These are phyloP conservation scores for Fusarium chlamydosporum DNA, from an alignment of 2,329 filamentous ascomycete species.

Conservation along the genomic window DNA sequence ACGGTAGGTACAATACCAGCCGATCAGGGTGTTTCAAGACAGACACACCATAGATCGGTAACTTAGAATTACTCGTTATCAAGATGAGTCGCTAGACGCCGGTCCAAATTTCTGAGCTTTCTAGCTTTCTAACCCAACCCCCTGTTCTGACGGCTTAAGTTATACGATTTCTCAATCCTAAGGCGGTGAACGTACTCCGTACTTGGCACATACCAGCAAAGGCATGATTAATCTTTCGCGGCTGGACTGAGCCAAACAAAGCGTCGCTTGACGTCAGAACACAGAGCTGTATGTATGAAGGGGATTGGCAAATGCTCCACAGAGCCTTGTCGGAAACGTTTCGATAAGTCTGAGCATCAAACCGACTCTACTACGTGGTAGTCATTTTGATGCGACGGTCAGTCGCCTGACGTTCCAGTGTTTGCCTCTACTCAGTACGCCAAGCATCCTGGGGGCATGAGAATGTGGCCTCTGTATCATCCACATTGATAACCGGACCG, in stretches of 20 bases:
- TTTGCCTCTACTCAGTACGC: background rate
- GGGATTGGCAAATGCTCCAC: background rate
- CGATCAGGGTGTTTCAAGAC: slow-evolving; percentile 21
- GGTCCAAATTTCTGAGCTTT: slow-evolving; percentile 24
- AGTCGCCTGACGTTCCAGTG: background rate
- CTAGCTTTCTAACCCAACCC: slow-evolving; percentile 13
- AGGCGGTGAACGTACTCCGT: slow-evolving; percentile 41
- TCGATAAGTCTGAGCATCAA: background rate
- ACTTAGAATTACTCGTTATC: slow-evolving; percentile 35
- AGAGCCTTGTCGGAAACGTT: background rate
- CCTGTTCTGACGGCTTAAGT: slow-evolving; percentile 15
- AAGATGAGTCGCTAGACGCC: slow-evolving; percentile 24
- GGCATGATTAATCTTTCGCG: slow-evolving; percentile 2
- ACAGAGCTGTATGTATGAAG: background rate
- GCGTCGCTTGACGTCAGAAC: slow-evolving; percentile 24
- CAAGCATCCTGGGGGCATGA: background rate
- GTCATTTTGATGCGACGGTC: background rate
- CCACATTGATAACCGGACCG: slow-evolving; percentile 19
- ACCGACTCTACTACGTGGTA: background rate
- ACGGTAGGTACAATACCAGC: slow-evolving; percentile 16
- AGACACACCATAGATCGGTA: slow-evolving; percentile 35
- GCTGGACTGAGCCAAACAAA: slow-evolving; percentile 1
- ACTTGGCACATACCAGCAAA: slow-evolving; percentile 5
- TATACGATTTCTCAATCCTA: slow-evolving; percentile 28
- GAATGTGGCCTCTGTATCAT: background rate